Evolutionary conservation across 2,329 filamentous ascomycete species (phyloP).

Genomic region (Lithohypha guttulata): DNA sequence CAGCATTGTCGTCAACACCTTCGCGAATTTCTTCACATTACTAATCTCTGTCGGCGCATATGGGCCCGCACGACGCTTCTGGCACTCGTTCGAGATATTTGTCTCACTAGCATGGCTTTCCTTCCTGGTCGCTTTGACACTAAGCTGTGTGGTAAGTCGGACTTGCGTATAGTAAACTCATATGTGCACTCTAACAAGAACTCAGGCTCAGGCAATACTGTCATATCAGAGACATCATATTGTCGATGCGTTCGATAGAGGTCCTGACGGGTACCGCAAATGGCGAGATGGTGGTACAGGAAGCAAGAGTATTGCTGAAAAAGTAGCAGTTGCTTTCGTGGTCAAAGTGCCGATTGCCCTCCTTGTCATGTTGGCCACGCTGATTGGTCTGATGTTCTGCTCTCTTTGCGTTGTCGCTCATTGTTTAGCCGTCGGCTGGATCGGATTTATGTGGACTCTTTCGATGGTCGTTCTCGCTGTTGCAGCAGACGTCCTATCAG

Average conservation of each 20-base stretch:
- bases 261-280: slow-evolving; percentile 11
- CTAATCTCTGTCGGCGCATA: slow-evolving; percentile 14
- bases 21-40: slow-evolving; percentile 17
- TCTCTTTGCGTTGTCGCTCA: slow-evolving; percentile 13
- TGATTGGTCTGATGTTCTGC: slow-evolving; percentile 16
- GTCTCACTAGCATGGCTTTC: slow-evolving; percentile 16
- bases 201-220: slow-evolving; percentile 8
- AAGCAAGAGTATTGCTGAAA: slow-evolving; percentile 13
- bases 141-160: slow-evolving; percentile 11
- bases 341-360: slow-evolving; percentile 14
- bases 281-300: slow-evolving; percentile 15
- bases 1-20: slow-evolving; percentile 13
- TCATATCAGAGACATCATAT: slow-evolving; percentile 16
- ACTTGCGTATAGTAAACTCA: not conserved
- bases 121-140: slow-evolving; percentile 13
- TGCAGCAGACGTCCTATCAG: slow-evolving; percentile 13
- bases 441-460: slow-evolving; percentile 13
- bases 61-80: slow-evolving; percentile 13
- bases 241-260: slow-evolving; percentile 14
- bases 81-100: slow-evolving; percentile 13
- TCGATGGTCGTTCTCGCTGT: slow-evolving; percentile 15
- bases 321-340: slow-evolving; percentile 14
- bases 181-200: not conserved
- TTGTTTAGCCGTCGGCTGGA: slow-evolving; percentile 15
- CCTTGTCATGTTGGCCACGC: slow-evolving; percentile 13